Conservation (phyloP, 257 asterid genomes). For the Orobanche coerulescens region DNA sequence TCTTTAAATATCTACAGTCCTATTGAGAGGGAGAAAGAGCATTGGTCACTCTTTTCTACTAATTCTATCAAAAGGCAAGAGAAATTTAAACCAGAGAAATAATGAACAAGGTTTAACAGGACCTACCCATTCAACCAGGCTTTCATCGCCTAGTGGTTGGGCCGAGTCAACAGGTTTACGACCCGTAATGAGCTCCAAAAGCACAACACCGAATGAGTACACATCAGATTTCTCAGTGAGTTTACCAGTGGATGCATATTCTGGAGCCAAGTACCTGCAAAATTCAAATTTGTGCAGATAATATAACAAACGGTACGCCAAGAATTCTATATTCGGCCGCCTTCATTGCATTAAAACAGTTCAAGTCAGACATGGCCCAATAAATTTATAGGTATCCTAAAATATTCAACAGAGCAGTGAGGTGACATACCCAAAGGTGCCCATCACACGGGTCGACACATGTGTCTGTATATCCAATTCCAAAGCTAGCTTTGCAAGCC, state of each 20-base stretch:
- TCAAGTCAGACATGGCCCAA: not conserved
- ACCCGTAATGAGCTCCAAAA: slow-evolving; percentile 83
- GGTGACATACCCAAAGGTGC: slow-evolving; percentile 76
- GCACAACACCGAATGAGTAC: slow-evolving; percentile 76
- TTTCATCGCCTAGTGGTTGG: slow-evolving; percentile 81
- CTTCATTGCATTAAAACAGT: not conserved
- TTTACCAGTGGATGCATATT: slow-evolving; percentile 86
- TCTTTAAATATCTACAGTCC: too few species aligned
- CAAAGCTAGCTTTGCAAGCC: slow-evolving; percentile 78
- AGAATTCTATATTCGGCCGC: not conserved
- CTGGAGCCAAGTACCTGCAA: slow-evolving; percentile 84
- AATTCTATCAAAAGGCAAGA: too few species aligned
- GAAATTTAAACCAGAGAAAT: slow-evolving; percentile 18
- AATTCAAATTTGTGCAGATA: slow-evolving; percentile 11
- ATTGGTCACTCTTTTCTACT: not conserved
- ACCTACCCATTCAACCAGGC: slow-evolving; percentile 85
- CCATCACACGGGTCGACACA: slow-evolving; percentile 89
- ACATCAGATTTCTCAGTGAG: slow-evolving; percentile 83
- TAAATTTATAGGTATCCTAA: not conserved
- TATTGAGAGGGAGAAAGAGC: not conserved
- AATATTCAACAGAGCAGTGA: slow-evolving; percentile 3
- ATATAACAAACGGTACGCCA: not conserved
- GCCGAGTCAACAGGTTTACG: slow-evolving; percentile 81
- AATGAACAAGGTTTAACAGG: slow-evolving; percentile 4
- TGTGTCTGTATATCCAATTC: slow-evolving; percentile 66